Conservation (phyloP, 2,329 filamentous ascomycete genomes). For the Eurotiales sp. region DNA sequence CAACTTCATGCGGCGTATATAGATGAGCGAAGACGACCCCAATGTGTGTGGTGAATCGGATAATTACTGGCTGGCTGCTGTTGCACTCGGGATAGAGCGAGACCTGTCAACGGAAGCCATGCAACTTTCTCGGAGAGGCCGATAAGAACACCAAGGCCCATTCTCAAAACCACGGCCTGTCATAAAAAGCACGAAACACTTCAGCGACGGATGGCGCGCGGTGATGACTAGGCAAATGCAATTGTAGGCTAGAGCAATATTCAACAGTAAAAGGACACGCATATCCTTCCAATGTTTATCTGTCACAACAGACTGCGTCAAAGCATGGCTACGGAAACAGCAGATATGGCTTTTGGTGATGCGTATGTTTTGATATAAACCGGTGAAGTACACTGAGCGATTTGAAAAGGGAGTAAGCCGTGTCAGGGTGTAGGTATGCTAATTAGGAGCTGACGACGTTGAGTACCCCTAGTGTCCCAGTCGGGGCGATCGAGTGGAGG, state of each 20-base stretch:
- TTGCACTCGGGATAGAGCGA: background rate
- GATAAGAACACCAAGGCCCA: background rate
- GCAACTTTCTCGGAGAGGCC: background rate
- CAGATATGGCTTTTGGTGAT: background rate
- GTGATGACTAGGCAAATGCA: background rate
- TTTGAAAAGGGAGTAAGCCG: background rate
- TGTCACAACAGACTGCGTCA: background rate
- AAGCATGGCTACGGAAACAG: background rate
- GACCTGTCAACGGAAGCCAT: background rate
- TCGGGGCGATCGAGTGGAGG: background rate
- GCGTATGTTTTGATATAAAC: background rate
- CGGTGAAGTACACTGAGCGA: background rate
- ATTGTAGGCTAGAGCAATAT: background rate
- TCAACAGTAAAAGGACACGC: background rate
- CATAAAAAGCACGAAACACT: background rate
- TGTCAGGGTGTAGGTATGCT: background rate
- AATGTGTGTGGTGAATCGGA: background rate
- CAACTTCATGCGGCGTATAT: background rate
- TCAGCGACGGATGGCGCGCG: background rate
- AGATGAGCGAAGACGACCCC: background rate
- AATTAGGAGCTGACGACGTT: background rate
- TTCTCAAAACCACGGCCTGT: background rate
- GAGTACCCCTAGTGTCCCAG: background rate
- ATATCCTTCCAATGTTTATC: background rate
- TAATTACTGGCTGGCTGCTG: slow-evolving; percentile 1